Evolutionary conservation across 306 rosid species (phyloP).

Genomic region (Cicer cuneatum): DNA sequence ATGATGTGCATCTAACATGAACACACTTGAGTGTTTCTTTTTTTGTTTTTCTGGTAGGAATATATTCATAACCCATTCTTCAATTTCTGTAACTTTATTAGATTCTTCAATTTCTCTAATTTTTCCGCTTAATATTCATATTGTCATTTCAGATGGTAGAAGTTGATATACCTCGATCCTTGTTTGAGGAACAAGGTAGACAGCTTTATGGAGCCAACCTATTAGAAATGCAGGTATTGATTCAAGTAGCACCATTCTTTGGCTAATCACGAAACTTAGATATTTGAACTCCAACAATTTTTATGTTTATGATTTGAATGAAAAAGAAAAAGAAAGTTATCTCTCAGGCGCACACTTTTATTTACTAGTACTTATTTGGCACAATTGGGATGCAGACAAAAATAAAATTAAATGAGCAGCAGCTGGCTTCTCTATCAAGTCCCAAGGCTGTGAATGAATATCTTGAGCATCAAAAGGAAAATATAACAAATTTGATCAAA

Average conservation of each 20-base stretch:
- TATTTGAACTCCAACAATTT: slow-evolving; percentile 1
- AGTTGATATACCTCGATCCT: slow-evolving; percentile 81
- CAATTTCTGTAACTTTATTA: background rate
- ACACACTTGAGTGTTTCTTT: background rate
- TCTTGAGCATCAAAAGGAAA: slow-evolving; percentile 81
- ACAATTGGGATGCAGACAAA: slow-evolving; percentile 64
- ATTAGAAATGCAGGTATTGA: slow-evolving; percentile 81
- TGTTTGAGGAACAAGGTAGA: slow-evolving; percentile 96
- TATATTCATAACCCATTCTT: slow-evolving; percentile 1
- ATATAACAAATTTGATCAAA: slow-evolving; percentile 73
- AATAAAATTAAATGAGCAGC: slow-evolving; percentile 72
- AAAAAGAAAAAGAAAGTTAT: background rate
- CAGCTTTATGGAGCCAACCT: slow-evolving; percentile 91
- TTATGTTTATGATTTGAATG: slow-evolving; percentile 7
- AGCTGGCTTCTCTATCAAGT: slow-evolving; percentile 82
- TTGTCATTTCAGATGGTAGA: slow-evolving; percentile 76
- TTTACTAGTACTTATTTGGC: slow-evolving; percentile 23
- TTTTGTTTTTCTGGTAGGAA: background rate
- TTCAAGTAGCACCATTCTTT: slow-evolving; percentile 26
- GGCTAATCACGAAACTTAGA: slow-evolving; percentile 24
- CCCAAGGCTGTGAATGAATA: slow-evolving; percentile 88
- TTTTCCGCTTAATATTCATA: background rate
- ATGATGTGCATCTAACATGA: slow-evolving; percentile 26
- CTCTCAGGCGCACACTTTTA: background rate
- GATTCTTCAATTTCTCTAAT: background rate